Conservation (phyloP, 495 filamentous ascomycete genomes). For the Daldinia childiae region DNA sequence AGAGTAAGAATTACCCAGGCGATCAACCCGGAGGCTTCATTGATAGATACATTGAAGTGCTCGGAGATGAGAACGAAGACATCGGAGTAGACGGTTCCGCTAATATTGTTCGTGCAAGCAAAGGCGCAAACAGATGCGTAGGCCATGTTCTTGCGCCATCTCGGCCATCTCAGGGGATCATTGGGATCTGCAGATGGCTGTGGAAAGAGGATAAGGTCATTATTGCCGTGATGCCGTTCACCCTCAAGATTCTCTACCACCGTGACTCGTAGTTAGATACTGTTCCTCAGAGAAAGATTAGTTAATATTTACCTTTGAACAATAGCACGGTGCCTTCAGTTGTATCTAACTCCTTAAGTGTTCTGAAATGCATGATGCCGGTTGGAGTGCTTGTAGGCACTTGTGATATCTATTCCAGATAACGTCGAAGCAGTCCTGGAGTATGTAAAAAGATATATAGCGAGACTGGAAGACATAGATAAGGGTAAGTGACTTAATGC, state of each 20-base stretch:
- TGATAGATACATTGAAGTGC: slow-evolving; percentile 3
- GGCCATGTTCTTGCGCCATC: slow-evolving; percentile 17
- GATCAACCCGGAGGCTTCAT: slow-evolving; percentile 14
- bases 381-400: not conserved
- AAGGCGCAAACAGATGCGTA: slow-evolving; percentile 19
- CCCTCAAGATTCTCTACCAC: not conserved
- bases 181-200: slow-evolving; percentile 22
- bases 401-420: not conserved
- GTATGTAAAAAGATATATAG: slow-evolving; percentile 1
- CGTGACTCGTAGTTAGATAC: not conserved
- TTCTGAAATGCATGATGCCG: slow-evolving; percentile 13
- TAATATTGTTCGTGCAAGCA: slow-evolving; percentile 20
- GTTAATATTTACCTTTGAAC: slow-evolving; percentile 7
- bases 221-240: not conserved
- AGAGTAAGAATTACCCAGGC: slow-evolving; percentile 20
- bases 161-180: slow-evolving; percentile 19
- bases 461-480: not conserved
- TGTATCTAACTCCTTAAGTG: slow-evolving; percentile 19
- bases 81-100: slow-evolving; percentile 17
- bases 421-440: not conserved
- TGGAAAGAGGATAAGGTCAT: slow-evolving; percentile 18
- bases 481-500: not conserved
- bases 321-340: slow-evolving; percentile 18
- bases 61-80: slow-evolving; percentile 18
- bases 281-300: not conserved